Evolutionary conservation across 2,329 filamentous ascomycete genomes (phyloP).

Genomic region (Chaetomium olivaceum): DNA sequence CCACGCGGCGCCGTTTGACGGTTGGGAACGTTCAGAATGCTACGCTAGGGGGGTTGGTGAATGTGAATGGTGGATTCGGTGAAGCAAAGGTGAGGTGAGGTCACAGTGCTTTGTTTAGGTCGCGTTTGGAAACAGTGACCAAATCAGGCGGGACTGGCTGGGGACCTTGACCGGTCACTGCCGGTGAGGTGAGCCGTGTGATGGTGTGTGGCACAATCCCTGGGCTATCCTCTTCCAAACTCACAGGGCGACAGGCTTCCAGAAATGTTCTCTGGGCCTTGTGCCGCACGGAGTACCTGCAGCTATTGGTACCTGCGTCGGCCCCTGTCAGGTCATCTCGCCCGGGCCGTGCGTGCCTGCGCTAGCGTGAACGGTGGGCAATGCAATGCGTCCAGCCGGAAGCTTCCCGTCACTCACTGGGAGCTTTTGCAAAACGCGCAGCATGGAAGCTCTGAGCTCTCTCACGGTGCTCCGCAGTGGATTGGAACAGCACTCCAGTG

Average conservation of each 20-base stretch:
- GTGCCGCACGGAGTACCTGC: constrained; percentile 15
- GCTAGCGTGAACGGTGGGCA: constrained; percentile 1
- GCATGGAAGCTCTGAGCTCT: not conserved
- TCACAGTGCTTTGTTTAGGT: not conserved
- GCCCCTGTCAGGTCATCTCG: constrained; percentile 12
- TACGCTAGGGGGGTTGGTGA: constrained; percentile 2
- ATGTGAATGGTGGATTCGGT: not conserved
- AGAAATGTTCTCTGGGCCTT: constrained; percentile 14
- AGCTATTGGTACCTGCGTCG: constrained; percentile 3
- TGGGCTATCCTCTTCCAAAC: constrained; percentile 11
- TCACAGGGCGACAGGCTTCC: constrained; percentile 9
- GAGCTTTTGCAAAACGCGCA: not conserved
- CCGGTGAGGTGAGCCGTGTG: not conserved
- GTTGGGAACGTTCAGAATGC: constrained; percentile 16
- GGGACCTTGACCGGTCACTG: constrained; percentile 3
- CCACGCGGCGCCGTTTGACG: constrained; percentile 28
- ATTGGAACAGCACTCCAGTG: not conserved
- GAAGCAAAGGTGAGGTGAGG: constrained; percentile 13
- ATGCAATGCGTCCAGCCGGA: not conserved
- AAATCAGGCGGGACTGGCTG: not conserved
- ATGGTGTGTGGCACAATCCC: constrained; percentile 1
- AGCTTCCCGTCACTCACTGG: constrained; percentile 3
- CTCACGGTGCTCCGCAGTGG: not conserved
- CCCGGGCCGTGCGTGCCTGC: constrained; percentile 14
- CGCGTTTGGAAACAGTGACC: constrained; percentile 8